Evolutionary conservation across 2,329 filamentous ascomycete species (phyloP).

Genomic region (Diaporthe citriasiana): DNA sequence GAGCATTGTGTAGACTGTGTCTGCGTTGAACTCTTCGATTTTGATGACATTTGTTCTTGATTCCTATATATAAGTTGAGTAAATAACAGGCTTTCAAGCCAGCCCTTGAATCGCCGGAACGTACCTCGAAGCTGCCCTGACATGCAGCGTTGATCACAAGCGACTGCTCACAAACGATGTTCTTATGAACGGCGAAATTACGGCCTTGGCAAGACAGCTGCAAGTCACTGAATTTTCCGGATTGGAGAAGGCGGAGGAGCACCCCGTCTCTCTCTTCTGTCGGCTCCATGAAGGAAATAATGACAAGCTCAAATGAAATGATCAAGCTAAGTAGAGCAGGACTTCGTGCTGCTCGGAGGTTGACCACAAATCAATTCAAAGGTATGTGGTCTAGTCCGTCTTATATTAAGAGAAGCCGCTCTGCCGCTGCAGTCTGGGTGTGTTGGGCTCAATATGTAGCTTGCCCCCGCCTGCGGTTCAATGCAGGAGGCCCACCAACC

Average conservation of each 20-base stretch:
- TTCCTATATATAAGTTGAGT: neutral
- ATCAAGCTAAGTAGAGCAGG: neutral
- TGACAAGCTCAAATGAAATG: neutral
- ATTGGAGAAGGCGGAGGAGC: neutral
- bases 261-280: no score
- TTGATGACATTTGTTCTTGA: neutral
- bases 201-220: neutral
- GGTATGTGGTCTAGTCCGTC: no score
- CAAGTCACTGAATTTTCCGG: neutral
- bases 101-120: accelerated
- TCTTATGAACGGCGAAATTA: neutral
- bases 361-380: no score
- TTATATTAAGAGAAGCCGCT: no score
- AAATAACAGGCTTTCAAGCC: neutral
- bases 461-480: no score
- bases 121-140: neutral
- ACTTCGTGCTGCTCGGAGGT: neutral
- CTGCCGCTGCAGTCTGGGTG: no score
- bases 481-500: no score
- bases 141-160: neutral
- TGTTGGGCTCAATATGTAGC: no score
- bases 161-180: neutral
- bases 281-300: neutral
- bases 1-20: neutral
- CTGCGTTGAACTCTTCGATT: neutral